Evolutionary conservation across 306 rosid genomes (phyloP).

Genomic region (Styphnolobium japonicum): DNA sequence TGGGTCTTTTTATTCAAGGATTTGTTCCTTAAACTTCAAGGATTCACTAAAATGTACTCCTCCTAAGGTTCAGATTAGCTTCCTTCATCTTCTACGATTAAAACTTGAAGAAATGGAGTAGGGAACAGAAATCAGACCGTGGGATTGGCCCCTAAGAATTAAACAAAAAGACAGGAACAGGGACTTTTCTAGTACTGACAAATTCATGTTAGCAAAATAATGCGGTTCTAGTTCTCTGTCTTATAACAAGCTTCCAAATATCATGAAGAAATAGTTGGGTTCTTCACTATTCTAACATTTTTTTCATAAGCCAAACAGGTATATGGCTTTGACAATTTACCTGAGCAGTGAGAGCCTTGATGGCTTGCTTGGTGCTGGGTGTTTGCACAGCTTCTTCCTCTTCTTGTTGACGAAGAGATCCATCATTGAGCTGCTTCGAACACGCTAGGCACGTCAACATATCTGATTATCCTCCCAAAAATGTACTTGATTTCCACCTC

Average conservation of each 20-base stretch:
- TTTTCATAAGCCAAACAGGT: neutral
- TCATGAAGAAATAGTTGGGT: neutral
- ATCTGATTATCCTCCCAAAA: conserved; percentile 26
- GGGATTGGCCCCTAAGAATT: no score
- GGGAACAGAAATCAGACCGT: no score
- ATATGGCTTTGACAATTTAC: conserved; percentile 37
- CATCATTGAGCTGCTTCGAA: conserved; percentile 83
- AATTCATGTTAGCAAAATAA: neutral
- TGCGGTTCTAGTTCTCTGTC: neutral
- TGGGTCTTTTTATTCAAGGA: neutral
- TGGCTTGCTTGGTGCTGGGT: conserved; percentile 83
- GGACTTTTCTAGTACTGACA: conserved; percentile 1
- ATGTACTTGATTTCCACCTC: conserved; percentile 23
- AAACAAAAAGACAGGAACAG: neutral
- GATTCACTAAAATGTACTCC: neutral
- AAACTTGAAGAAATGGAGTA: neutral
- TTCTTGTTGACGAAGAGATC: conserved; percentile 76
- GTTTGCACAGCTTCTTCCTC: conserved; percentile 70
- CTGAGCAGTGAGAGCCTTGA: conserved; percentile 87
- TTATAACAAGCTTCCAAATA: neutral
- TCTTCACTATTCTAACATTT: neutral
- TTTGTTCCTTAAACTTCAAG: neutral
- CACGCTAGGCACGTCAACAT: conserved; percentile 97
- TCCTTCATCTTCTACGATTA: neutral
- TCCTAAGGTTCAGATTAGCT: neutral